A percentile compares a stretch with the other conserved stretches of the same genome.
Conservation (phyloP, 805 yeast genomes). For the Saccharomyces paradoxus region DNA sequence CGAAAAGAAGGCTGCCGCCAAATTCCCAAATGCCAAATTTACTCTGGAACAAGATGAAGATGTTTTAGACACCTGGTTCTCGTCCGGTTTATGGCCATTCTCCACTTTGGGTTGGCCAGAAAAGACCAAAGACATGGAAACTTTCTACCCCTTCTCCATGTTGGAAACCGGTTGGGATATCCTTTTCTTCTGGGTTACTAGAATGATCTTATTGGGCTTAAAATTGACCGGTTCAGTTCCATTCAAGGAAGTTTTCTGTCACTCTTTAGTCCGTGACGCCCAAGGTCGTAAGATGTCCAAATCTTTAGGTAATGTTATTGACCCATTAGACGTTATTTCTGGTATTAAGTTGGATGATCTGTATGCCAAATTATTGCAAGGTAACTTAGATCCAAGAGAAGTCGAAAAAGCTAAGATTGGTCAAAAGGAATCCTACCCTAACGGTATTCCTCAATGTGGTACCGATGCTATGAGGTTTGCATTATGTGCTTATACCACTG, state of each 20-base stretch:
- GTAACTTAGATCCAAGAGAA: slow-evolving; percentile 87
- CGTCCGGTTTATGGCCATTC: slow-evolving; percentile 96
- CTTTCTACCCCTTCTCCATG: slow-evolving; percentile 85
- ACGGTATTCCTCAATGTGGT: slow-evolving; percentile 98
- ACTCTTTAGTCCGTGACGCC: slow-evolving; percentile 96
- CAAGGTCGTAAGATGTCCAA: slow-evolving; percentile 99
- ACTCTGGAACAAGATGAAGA: slow-evolving; percentile 93
- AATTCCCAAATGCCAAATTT: slow-evolving; percentile 62
- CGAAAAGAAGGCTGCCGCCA: slow-evolving; percentile 61
- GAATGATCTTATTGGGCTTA: slow-evolving; percentile 89
- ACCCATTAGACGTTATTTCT: slow-evolving; percentile 86
- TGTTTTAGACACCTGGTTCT: slow-evolving; percentile 97
- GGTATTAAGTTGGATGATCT: slow-evolving; percentile 78
- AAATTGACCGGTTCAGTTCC: slow-evolving; percentile 88
- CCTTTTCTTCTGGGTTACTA: slow-evolving; percentile 95
- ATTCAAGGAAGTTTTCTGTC: slow-evolving; percentile 95
- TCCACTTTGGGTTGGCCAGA: slow-evolving; percentile 96
- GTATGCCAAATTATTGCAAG: slow-evolving; percentile 66
- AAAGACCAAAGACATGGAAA: slow-evolving; percentile 60
- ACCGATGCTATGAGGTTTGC: slow-evolving; percentile 98
- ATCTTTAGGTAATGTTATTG: slow-evolving; percentile 92
- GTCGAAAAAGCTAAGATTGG: slow-evolving; percentile 80
- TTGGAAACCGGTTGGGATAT: slow-evolving; percentile 99
- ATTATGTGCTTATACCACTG: slow-evolving; percentile 94
- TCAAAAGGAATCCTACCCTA: slow-evolving; percentile 83